Base-by-base conservation (phyloP, 2,329 filamentous ascomycete species). In the Fusarium beomiforme region DNA sequence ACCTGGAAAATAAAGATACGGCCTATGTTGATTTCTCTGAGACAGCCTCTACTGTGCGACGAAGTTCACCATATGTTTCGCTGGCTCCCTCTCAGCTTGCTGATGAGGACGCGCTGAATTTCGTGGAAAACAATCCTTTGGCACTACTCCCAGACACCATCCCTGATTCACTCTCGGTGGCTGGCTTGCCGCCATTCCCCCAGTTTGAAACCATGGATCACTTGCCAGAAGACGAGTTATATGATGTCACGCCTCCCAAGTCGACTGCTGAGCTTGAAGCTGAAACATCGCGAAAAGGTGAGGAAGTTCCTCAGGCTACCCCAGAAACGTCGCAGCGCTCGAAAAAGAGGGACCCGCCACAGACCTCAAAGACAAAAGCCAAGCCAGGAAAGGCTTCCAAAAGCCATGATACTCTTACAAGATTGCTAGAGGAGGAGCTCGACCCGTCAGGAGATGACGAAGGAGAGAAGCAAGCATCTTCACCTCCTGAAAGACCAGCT, bases 1-100 rank as follows among this genome's bases (percentile, higher is more conserved):
- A 39, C 14, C 42, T 36, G 11, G 57, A 19, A 8, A 19, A 26
- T 12, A 34, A 34, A 42, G 47, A 43, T 47, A 59, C 24, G 29
- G 14, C 6, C 14, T 46, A 24, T 23, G 49, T 80, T 8, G 79
- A 81, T 39, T 78, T 81, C 23, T 81, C 79, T 1, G 79, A 81
- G 53, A 81, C 79, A n/a, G 79, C 79, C 14, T 80, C 79, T 5
- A 80, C 79, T 4, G 42, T 69, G 26, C 63, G 64, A 29, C 75
- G 80, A 23, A 81, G 80, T 41, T 81, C 80, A 7, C 78, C 79
- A 7, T 70, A 61, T 37, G 12, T 31, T 55, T 72, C 42, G 36
- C 31, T 11, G 17, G 41, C 7, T 53, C 56, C 24, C 43, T 68
- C 44, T 13, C 58, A 39, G 23, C 16, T 49, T 14, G 61, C 44